Evolutionary conservation across 768 basidiomycete species (phyloP).

Genomic region (Suillus weaverae): DNA sequence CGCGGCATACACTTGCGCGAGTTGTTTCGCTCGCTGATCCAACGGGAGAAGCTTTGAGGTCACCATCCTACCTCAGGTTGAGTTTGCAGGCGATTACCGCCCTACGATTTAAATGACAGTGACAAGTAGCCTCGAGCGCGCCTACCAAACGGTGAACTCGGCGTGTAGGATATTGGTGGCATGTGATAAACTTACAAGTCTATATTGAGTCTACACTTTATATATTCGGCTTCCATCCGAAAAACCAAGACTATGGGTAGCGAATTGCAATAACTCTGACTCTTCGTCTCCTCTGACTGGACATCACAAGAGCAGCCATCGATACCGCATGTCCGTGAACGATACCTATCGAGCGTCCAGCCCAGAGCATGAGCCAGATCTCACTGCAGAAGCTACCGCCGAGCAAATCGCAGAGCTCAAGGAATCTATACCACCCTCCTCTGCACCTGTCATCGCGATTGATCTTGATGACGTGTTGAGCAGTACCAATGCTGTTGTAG

Average conservation of each 20-base stretch:
- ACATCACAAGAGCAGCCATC: background rate
- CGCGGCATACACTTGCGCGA: constrained; percentile 53
- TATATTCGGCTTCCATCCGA: background rate
- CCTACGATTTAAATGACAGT: background rate
- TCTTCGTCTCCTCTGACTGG: background rate
- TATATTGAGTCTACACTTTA: background rate
- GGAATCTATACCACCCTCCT: constrained; percentile 19
- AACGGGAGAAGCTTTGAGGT: constrained; percentile 29
- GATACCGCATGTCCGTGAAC: constrained; percentile 8
- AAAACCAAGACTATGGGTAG: background rate
- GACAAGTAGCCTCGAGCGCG: background rate
- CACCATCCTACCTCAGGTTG: constrained; percentile 25
- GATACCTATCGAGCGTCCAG: constrained; percentile 7
- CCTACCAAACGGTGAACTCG: background rate
- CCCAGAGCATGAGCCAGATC: background rate
- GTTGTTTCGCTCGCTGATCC: constrained; percentile 41
- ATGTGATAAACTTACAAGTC: constrained; percentile 2
- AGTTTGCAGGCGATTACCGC: background rate
- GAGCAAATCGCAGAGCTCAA: constrained; percentile 14
- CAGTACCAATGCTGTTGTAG: constrained; percentile 57
- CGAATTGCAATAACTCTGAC: background rate
- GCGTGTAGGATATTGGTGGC: background rate
- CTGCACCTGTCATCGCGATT: constrained; percentile 52
- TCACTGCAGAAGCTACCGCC: constrained; percentile 5
- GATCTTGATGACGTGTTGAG: constrained; percentile 71